These are phyloP conservation scores for Sanghuangporus baumii DNA, from an alignment of 1,284 basidiomycete species.

Conservation along the genomic window DNA sequence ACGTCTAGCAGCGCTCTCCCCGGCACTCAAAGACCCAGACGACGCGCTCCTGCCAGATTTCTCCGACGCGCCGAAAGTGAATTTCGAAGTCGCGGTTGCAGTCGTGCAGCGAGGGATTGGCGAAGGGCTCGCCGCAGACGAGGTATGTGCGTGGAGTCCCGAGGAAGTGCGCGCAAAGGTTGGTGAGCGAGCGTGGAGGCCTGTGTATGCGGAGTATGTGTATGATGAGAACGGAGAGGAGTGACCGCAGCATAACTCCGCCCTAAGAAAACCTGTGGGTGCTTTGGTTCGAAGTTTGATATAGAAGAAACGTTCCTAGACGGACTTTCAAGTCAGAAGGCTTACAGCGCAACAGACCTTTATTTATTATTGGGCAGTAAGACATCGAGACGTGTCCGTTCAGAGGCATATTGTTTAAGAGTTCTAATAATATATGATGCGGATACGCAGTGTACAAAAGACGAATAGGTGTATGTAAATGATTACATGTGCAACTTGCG, in stretches of 20 bases:
- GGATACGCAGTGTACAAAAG: neutral
- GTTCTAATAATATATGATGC: neutral
- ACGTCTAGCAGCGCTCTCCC: conserved; percentile 69
- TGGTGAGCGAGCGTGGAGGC: conserved; percentile 49
- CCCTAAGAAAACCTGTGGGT: too few species aligned
- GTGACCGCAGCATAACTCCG: conserved; percentile 16
- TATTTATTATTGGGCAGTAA: too few species aligned
- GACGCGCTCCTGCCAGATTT: conserved; percentile 71
- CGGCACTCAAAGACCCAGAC: conserved; percentile 62
- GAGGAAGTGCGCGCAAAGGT: conserved; percentile 49
- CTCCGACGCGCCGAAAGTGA: conserved; percentile 58
- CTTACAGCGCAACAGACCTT: too few species aligned
- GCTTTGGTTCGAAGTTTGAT: too few species aligned
- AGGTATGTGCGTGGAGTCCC: conserved; percentile 36
- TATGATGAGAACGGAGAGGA: conserved; percentile 53
- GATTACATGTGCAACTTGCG: conserved; percentile 16
- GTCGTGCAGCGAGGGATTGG: conserved; percentile 72
- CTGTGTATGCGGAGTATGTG: conserved; percentile 58
- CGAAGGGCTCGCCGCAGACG: conserved; percentile 58
- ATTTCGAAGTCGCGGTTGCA: conserved; percentile 76
- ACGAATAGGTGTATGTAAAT: neutral
- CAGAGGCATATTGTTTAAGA: neutral
- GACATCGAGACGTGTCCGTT: neutral
- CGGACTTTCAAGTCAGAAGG: too few species aligned
- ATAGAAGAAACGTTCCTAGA: too few species aligned